A percentile compares a stretch with the other conserved stretches of the same genome.
Evolutionary conservation across 129 eudicot genomes (phyloP).

Genomic region (Lactuca sativa): DNA sequence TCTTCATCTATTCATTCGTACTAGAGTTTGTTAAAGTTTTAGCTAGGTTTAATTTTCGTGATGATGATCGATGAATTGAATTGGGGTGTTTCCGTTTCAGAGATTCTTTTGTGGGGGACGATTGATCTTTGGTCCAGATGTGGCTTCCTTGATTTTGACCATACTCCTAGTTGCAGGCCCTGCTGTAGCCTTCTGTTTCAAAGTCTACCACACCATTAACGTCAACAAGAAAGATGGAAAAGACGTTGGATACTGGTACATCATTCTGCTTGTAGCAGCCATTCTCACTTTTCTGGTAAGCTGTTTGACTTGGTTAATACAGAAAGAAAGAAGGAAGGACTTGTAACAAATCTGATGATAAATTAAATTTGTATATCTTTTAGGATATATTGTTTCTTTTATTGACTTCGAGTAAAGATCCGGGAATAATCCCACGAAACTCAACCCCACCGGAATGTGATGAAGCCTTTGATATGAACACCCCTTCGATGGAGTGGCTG

Average conservation of each 20-base stretch:
- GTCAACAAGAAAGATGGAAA: conserved; percentile 28
- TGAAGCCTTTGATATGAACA: conserved; percentile 54
- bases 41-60: neutral
- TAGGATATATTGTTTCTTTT: conserved; percentile 80
- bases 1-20: neutral
- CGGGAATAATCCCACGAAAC: conserved; percentile 90
- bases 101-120: conserved; percentile 84
- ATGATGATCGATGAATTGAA: neutral
- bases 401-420: conserved; percentile 87
- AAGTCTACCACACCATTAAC: conserved; percentile 38
- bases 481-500: conserved; percentile 94
- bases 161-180: conserved; percentile 65
- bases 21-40: neutral
- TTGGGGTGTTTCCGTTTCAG: conserved; percentile 41
- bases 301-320: neutral
- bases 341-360: neutral
- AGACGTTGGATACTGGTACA: conserved; percentile 48
- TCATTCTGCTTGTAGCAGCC: conserved; percentile 52
- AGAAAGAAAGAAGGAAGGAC: neutral
- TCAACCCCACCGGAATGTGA: conserved; percentile 74
- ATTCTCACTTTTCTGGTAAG: conserved; percentile 71
- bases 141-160: conserved; percentile 60
- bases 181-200: conserved; percentile 61
- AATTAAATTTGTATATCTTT: neutral
- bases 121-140: conserved; percentile 96